These are phyloP conservation scores for Pyrenophora seminiperda DNA, from an alignment of 2,329 filamentous ascomycete species.

Conservation along the genomic window DNA sequence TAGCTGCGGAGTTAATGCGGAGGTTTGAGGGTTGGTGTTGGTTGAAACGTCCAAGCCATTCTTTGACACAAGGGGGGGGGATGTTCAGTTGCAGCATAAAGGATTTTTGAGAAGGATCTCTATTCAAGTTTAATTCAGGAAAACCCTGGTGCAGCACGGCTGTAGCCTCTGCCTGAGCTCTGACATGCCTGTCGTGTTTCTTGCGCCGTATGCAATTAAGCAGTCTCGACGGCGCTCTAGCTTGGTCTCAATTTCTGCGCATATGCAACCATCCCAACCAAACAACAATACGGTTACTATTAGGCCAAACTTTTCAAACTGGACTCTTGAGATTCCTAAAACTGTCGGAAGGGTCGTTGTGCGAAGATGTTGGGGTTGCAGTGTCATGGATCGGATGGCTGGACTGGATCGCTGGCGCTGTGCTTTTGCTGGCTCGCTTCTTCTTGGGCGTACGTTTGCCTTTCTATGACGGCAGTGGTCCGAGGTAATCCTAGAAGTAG, in stretches of 20 bases:
- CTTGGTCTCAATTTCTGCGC: background rate
- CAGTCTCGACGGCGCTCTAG: background rate
- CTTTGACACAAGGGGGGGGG: conserved; percentile 28
- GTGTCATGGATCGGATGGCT: background rate
- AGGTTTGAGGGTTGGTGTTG: conserved; percentile 32
- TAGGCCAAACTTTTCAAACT: conserved; percentile 1
- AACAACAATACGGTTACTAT: conserved; percentile 2
- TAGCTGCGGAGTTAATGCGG: conserved; percentile 35
- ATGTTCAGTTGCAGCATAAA: conserved; percentile 31
- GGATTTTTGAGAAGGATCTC: conserved; percentile 18
- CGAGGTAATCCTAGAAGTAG: conserved; percentile 47
- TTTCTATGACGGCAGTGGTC: conserved; percentile 41
- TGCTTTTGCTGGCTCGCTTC: background rate
- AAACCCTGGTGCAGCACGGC: conserved; percentile 4
- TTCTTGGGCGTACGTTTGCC: background rate
- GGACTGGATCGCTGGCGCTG: background rate
- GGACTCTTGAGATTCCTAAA: background rate
- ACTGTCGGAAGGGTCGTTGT: background rate
- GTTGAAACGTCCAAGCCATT: conserved; percentile 40
- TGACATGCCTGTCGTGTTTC: background rate
- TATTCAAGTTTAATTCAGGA: conserved; percentile 36
- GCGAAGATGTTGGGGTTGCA: conserved; percentile 1
- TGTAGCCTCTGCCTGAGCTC: conserved; percentile 1
- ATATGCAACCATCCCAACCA: background rate
- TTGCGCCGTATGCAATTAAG: background rate